Conservation (phyloP, 345 rosid species). For the Ceriops zippeliana region DNA sequence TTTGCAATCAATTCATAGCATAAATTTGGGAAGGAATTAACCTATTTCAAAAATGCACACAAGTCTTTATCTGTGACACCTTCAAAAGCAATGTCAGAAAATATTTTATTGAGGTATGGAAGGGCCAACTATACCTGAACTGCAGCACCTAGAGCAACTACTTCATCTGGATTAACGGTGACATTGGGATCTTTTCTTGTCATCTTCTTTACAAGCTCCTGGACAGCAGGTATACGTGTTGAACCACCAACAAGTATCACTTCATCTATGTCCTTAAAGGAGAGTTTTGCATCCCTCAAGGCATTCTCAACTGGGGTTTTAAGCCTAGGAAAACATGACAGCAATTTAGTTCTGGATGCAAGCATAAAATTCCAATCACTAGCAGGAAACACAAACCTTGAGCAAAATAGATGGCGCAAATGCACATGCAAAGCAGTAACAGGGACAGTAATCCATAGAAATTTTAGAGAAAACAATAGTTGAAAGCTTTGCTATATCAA, state of each 20-base stretch:
- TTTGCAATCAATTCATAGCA: not conserved
- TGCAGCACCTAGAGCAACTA: constrained; percentile 97
- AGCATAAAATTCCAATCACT: not conserved
- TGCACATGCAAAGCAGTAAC: not conserved
- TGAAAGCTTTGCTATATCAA: too few species aligned
- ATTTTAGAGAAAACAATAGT: too few species aligned
- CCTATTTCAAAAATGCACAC: not conserved
- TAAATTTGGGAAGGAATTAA: not conserved
- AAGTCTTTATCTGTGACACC: too few species aligned
- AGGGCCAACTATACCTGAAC: constrained; percentile 60
- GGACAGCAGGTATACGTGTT: constrained; percentile 96
- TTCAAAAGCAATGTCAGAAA: too few species aligned
- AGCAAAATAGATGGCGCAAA: not conserved
- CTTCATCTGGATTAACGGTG: constrained; percentile 96
- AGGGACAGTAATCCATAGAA: too few species aligned
- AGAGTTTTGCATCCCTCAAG: constrained; percentile 81
- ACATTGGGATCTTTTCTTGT: constrained; percentile 96
- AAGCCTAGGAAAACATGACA: constrained; percentile 40
- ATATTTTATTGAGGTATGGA: too few species aligned
- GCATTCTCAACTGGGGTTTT: constrained; percentile 85
- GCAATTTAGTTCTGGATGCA: not conserved
- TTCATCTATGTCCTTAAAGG: constrained; percentile 85
- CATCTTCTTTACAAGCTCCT: constrained; percentile 82
- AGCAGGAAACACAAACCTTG: not conserved
- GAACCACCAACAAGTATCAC: constrained; percentile 98